phyloP scores from a whole-genome alignment of 139 green algal genomes.

The Micractinium sp. region DNA sequence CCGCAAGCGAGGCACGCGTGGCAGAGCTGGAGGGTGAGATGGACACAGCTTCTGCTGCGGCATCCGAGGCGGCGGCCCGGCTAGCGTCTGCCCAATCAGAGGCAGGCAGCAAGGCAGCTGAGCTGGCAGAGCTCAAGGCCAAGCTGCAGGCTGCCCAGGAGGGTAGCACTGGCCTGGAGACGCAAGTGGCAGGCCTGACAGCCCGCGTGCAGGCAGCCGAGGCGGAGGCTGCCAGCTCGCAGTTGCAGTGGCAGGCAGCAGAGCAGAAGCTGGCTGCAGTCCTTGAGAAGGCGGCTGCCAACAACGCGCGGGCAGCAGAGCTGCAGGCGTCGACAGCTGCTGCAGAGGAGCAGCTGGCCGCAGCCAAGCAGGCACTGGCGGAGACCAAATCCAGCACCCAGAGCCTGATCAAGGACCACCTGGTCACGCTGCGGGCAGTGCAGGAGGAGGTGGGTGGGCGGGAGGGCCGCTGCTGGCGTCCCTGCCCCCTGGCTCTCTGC shows the following conservation, averaged over 20 bases:
- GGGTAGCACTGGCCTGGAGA: neutral
- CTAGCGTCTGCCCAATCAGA: neutral
- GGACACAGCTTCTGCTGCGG: neutral
- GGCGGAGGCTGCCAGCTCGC: neutral
- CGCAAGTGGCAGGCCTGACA: neutral
- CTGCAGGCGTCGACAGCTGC: neutral
- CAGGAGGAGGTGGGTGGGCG: neutral
- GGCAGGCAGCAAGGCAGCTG: neutral
- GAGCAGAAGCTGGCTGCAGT: neutral
- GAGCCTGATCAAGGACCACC: slow-evolving; percentile 3
- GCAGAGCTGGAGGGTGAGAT: neutral
- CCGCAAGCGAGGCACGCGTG: neutral
- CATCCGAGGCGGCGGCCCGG: neutral
- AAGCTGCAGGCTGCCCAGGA: neutral
- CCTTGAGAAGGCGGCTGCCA: neutral
- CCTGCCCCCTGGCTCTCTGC: neutral
- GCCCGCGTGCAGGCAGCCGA: neutral
- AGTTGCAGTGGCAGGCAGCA: neutral
- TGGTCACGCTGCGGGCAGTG: neutral
- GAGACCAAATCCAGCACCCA: neutral
- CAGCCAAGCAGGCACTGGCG: neutral
- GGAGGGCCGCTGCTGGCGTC: neutral
- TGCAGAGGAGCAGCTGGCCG: neutral
- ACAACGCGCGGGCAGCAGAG: neutral
- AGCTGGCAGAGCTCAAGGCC: neutral